A percentile compares a stretch with the other conserved stretches of the same genome.
phyloP scores from a whole-genome alignment of 176 grass and related monocot genomes.

The Phragmites australis region DNA sequence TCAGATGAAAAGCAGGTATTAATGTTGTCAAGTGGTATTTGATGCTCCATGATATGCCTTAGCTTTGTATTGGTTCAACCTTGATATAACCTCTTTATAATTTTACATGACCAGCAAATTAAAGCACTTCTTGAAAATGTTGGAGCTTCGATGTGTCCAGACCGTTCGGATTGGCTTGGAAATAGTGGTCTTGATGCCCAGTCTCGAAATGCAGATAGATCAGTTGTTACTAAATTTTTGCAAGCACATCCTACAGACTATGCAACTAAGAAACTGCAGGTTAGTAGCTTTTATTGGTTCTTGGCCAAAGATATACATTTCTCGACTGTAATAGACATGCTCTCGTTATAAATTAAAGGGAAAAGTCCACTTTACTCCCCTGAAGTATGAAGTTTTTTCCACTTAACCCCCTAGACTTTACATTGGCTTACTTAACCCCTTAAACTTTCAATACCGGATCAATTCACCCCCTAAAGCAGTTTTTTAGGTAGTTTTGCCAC shows the following conservation, averaged over 20 bases:
- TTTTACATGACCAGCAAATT: conserved; percentile 73
- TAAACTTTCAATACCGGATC: too few species aligned
- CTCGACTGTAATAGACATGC: neutral
- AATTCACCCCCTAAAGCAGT: too few species aligned
- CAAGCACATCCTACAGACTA: conserved; percentile 89
- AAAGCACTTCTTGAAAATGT: conserved; percentile 86
- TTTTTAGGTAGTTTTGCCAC: too few species aligned
- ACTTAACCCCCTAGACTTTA: too few species aligned
- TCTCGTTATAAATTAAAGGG: conserved; percentile 5
- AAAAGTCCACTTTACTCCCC: too few species aligned
- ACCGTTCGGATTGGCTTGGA: conserved; percentile 87
- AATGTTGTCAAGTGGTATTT: conserved; percentile 28
- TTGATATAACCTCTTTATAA: conserved; percentile 27
- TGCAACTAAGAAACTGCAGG: conserved; percentile 94
- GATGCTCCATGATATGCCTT: conserved; percentile 15
- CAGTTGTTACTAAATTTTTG: conserved; percentile 75
- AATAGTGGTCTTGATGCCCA: conserved; percentile 54
- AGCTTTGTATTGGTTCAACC: conserved; percentile 10
- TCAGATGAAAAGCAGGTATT: conserved; percentile 93
- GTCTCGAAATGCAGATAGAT: conserved; percentile 68
- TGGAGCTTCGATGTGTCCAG: conserved; percentile 93
- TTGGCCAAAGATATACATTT: conserved; percentile 18
- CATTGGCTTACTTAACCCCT: too few species aligned
- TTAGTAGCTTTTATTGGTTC: conserved; percentile 33
- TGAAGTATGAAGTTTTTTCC: too few species aligned